Evolutionary conservation across 2,329 filamentous ascomycete genomes (phyloP), one percentile per base, ranked within the genome.

Genomic region (Botryotinia narcissicola): DNA sequence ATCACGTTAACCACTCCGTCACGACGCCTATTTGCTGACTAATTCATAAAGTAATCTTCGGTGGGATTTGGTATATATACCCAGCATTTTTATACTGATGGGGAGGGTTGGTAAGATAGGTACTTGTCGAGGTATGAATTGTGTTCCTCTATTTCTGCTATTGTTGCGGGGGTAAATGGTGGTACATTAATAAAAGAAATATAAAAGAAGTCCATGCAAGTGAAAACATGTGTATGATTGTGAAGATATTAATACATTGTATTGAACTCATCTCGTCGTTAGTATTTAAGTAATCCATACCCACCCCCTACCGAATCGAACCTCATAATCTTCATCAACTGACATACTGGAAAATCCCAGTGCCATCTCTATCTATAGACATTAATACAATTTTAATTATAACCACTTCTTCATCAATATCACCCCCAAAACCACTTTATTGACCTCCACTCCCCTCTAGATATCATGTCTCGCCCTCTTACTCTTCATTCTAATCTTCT

Each of bases 401-500:
- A 66, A 54, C 48, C 44, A 67, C 25, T n/a, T 35, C 3, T 22
- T 20, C 46, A 20, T 37, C 25, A n/a, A 18, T 16, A 48, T 12
- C 63, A 9, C 32, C 25, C 4, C 7, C 42, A 46, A 18, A 32
- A n/a, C 8, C 60, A 42, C 8, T 18, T 0, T 7, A 46, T 32
- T 4, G 18, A 40, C 1, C 37, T 2, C 14, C 48, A 10, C 2
- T 9, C 44, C 46, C 57, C 20, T 37, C 42, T 70, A 71, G 12
- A 71, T 51, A 44, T 71, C 70, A 57, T 71, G 70, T 32, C 70
- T 71, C 22, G 70, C 70, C 35, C 35, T 71, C 60, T 66, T 71
- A 66, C 70, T 71, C 32, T 29, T 40, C 32, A 54, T 46, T 60
- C 90, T 84, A 75, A 92, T 88, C 79, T 81, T 85, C 79, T 82